phyloP scores from a whole-genome alignment of 2,329 filamentous ascomycete species.

The Eutypella sp. region DNA sequence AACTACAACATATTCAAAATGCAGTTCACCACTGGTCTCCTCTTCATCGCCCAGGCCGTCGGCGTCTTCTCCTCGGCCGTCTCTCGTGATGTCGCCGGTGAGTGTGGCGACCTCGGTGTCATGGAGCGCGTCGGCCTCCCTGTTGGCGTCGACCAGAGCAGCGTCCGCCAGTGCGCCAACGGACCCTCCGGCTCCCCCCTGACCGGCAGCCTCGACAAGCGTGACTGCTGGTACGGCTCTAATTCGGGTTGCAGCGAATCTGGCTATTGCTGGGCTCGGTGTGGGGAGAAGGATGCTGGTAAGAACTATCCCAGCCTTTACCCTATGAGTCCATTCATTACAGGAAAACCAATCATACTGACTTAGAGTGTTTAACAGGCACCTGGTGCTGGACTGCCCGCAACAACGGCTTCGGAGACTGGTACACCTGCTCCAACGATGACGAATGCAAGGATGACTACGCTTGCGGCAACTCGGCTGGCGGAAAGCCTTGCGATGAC shows the following conservation, averaged over 20 bases:
- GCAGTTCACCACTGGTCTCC: neutral
- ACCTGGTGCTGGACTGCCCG: neutral
- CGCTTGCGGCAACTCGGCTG: neutral
- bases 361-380: neutral
- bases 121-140: no score
- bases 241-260: neutral
- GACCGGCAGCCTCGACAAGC: neutral
- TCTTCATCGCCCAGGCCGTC: neutral
- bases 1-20: neutral
- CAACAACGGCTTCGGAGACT: neutral
- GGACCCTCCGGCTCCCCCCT: no score
- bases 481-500: neutral
- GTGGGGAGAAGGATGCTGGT: neutral
- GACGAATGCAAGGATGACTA: neutral
- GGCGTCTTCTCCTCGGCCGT: neutral
- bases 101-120: no score
- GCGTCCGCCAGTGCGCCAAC: no score
- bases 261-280: neutral
- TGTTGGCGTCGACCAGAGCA: no score
- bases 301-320: no score
- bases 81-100: neutral
- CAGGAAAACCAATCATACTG: neutral
- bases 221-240: neutral
- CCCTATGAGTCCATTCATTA: neutral
- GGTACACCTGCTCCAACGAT: neutral